Base-by-base conservation (phyloP, 352 stramenopile genomes). In the Phytophthora hibernalis region DNA sequence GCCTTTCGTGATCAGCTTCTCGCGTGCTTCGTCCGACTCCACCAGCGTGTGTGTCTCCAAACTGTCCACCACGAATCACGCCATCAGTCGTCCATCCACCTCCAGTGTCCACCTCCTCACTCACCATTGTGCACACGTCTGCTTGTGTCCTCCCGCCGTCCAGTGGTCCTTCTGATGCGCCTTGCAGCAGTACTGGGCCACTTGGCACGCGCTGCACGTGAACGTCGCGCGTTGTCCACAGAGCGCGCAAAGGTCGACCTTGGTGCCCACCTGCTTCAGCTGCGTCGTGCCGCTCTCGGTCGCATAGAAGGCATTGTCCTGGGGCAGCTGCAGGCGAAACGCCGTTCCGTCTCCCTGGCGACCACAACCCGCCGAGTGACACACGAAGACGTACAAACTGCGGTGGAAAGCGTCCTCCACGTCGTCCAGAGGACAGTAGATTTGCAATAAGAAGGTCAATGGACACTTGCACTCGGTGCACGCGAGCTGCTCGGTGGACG, bases 391-490 rank as follows among this genome's bases (percentile, higher is more conserved):
- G 76, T 98, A 98, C 20, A 98, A 62, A 18, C 78, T 95, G 61
- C 95, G 90, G 83, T 98, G 95, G 74, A 98, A 98, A 61, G 93
- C 94, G 62, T 96, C 79, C 20, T 70, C 28, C 13, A 83, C 60
- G 20, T 96, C 85, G 72, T 98, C 93, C 33, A 97, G 74, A 37
- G 95, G 95, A 59, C 91, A 97, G 65, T 98, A 98, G 55, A 98
- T 87, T 76, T 98, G 95, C 61, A 95, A 53, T 48, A 98, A 68
- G 54, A 97, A 97, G 11, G 83, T 65, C 60, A 97, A 61, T 28
- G 78, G 75, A 56, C 30, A 58, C 22, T 43, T 45, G 64, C 88
- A 96, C 24, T 76, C 74, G 0, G 18, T 5, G 56, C 89, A 96
- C 31, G 72, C 48, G n/a, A 94, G 71, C 18, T 82, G 52, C 40